These are phyloP conservation scores for Brassica incana DNA, from an alignment of 345 rosid genomes.

Conservation along the genomic window DNA sequence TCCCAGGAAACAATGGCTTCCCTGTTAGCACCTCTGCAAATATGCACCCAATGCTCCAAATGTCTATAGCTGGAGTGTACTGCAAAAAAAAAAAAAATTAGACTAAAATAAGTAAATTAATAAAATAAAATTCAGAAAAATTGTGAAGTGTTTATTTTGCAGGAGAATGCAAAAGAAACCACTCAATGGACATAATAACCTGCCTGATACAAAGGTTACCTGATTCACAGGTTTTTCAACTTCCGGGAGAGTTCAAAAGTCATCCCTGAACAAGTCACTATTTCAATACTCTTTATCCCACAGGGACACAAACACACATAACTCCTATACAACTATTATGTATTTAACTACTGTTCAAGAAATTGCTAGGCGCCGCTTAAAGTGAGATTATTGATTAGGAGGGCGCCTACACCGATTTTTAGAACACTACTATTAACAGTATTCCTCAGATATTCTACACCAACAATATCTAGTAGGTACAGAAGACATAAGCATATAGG, in stretches of 20 bases:
- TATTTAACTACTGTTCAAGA: too few species aligned
- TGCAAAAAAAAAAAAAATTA: slow-evolving; percentile 43
- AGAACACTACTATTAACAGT: too few species aligned
- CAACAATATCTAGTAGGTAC: background rate
- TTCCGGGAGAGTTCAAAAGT: slow-evolving; percentile 96
- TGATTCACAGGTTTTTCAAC: slow-evolving; percentile 88
- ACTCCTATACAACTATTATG: slow-evolving; percentile 2
- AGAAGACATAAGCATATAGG: too few species aligned
- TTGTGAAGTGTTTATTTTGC: slow-evolving; percentile 39
- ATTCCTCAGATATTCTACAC: slow-evolving; percentile 3
- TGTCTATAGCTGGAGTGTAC: slow-evolving; percentile 97
- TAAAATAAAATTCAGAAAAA: background rate
- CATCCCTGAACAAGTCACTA: slow-evolving; percentile 92
- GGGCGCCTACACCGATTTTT: too few species aligned
- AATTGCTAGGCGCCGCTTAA: too few species aligned
- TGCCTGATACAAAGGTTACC: slow-evolving; percentile 67
- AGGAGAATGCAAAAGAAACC: slow-evolving; percentile 33
- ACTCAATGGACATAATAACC: slow-evolving; percentile 45
- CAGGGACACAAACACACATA: background rate
- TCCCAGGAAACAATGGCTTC: slow-evolving; percentile 96
- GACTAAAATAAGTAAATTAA: slow-evolving; percentile 17
- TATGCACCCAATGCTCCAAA: slow-evolving; percentile 97
- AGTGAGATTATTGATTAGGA: too few species aligned
- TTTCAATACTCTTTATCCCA: slow-evolving; percentile 50
- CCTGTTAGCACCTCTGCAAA: slow-evolving; percentile 93